phyloP scores from a whole-genome alignment of 257 asterid genomes.

The Primulina eburnea region DNA sequence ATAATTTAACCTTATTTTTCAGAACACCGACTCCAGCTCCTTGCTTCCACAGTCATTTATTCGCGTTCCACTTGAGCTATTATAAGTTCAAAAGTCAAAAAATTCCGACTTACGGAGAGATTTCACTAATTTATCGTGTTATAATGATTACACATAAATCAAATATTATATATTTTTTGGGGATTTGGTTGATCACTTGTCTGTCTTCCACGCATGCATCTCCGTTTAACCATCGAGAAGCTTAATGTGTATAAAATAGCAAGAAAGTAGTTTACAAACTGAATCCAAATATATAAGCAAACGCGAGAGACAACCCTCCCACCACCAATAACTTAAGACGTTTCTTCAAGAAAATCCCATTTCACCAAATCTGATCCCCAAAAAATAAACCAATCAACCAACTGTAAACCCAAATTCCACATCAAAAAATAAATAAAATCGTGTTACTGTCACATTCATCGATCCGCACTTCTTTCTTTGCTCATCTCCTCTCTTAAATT shows the following conservation, averaged over 20 bases:
- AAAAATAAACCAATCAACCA: constrained; percentile 27
- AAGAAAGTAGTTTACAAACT: constrained; percentile 26
- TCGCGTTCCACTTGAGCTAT: no score
- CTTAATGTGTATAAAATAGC: neutral
- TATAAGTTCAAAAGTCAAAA: no score
- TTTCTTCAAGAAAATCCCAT: constrained; percentile 43
- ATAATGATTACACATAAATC: no score
- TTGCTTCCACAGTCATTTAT: no score
- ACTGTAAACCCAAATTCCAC: neutral
- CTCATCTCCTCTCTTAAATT: constrained; percentile 16
- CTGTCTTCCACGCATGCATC: no score
- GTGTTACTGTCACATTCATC: constrained; percentile 25
- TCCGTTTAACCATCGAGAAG: no score
- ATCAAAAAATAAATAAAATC: neutral
- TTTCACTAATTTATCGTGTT: no score
- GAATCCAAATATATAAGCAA: constrained; percentile 13
- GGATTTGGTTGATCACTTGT: no score
- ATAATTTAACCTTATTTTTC: no score
- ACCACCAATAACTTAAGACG: constrained; percentile 34
- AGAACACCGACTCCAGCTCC: no score
- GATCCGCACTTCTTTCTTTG: constrained; percentile 17
- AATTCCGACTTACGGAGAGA: no score
- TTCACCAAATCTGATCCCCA: constrained; percentile 48
- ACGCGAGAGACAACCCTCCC: constrained; percentile 56
- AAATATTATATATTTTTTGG: no score